phyloP scores from a whole-genome alignment of 2,329 filamentous ascomycete genomes.

The Sporothrix sp. region DNA sequence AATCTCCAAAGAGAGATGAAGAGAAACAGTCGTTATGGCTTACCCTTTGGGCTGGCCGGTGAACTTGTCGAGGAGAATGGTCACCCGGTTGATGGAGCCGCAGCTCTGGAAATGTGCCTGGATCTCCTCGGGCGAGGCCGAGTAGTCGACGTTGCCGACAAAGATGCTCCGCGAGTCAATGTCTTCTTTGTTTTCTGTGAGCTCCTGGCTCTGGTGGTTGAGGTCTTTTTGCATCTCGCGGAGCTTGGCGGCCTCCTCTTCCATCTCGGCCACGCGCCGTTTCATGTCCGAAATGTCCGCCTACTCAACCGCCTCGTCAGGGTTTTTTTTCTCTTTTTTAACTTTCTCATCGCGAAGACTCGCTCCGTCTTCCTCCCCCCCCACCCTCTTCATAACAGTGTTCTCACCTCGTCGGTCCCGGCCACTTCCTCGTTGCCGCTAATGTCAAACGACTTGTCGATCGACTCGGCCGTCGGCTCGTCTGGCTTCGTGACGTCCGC shows the following conservation, averaged over 20 bases:
- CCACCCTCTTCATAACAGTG: constrained; percentile 15
- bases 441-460: constrained; percentile 31
- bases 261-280: constrained; percentile 78
- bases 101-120: constrained; percentile 97
- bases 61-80: constrained; percentile 95
- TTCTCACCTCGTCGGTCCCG: constrained; percentile 39
- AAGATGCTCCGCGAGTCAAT: constrained; percentile 94
- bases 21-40: constrained; percentile 24
- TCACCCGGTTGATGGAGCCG: constrained; percentile 95
- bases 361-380: not conserved
- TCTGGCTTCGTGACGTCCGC: constrained; percentile 23
- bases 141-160: constrained; percentile 97
- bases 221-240: constrained; percentile 79
- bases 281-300: constrained; percentile 86
- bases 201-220: constrained; percentile 73
- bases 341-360: not conserved
- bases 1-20: not conserved
- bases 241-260: constrained; percentile 77
- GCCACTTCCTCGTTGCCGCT: constrained; percentile 31
- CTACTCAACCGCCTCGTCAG: constrained; percentile 27
- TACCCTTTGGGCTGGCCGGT: constrained; percentile 99
- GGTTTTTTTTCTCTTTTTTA: constrained; percentile 11
- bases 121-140: constrained; percentile 92
- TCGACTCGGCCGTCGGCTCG: constrained; percentile 22
- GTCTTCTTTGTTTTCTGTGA: constrained; percentile 89